Conservation (phyloP, 2,329 filamentous ascomycete species). For the Diaporthe sp. region DNA sequence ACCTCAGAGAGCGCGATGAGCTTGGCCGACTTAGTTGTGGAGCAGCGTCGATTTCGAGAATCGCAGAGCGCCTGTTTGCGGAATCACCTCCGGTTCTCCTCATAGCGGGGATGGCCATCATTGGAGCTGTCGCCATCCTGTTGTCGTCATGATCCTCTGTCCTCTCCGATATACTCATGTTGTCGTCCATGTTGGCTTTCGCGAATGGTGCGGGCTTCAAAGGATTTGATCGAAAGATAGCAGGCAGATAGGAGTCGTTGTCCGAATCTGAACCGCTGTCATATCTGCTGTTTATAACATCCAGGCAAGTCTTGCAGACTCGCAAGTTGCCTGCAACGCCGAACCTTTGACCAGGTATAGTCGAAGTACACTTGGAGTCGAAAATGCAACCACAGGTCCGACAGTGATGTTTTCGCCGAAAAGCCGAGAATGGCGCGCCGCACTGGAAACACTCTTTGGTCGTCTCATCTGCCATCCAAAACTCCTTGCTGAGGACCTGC, state of each 20-base stretch:
- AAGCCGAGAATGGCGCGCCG: conserved; percentile 90
- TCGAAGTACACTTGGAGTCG: conserved; percentile 93
- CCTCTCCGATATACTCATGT: conserved; percentile 56
- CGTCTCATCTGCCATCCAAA: conserved; percentile 99
- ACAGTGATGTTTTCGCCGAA: conserved; percentile 96
- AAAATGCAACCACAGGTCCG: conserved; percentile 98
- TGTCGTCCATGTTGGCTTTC: conserved; percentile 52
- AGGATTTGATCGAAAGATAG: conserved; percentile 71
- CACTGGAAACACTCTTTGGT: conserved; percentile 98
- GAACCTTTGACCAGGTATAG: conserved; percentile 90
- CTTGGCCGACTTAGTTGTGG: conserved; percentile 86
- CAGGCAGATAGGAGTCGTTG: conserved; percentile 77
- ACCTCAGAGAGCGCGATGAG: conserved; percentile 90
- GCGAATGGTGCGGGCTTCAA: conserved; percentile 55
- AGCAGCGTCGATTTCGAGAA: conserved; percentile 86
- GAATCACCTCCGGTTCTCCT: conserved; percentile 71
- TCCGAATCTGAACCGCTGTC: conserved; percentile 91
- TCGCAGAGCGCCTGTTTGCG: conserved; percentile 86
- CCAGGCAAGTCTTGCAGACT: conserved; percentile 93
- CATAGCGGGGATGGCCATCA: conserved; percentile 79
- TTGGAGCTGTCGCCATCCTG: conserved; percentile 73
- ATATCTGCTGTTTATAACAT: conserved; percentile 90
- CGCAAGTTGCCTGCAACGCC: conserved; percentile 87
- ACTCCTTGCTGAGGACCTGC: conserved; percentile 92
- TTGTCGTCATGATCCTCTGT: conserved; percentile 61